Evolutionary conservation across 192 early-diverging fungal species (phyloP), one percentile per base, ranked within the genome.

Genomic region (Coemansia sp.): DNA sequence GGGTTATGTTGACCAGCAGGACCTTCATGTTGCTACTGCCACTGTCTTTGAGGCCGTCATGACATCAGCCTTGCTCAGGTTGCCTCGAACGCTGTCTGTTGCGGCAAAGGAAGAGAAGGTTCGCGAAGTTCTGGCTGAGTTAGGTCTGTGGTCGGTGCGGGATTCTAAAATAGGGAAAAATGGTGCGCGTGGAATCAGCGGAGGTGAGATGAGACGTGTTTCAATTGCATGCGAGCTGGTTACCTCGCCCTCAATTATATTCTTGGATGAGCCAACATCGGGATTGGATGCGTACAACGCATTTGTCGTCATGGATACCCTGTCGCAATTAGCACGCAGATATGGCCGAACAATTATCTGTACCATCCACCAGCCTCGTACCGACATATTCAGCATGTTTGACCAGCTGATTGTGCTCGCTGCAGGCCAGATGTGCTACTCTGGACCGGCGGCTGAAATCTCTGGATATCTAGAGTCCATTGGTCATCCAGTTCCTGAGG

Each of bases 351-450:
- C 88, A 2, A 88, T 98, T 13, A 86, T 98, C 16, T 92, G 93
- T 63, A 98, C 96, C 11, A 98, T 98, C 44, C 96, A 98, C 75
- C 96, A 98, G 72, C 96, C 96, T 15, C 87, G 96, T 22, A 91
- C 91, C 2, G 94, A 98, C 61, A 95, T 98, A 41, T 94, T 94
- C 67, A 89, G 90, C 22, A 81, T 96, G 68, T 98, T 98, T 86
- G 95, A 98, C 78, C 87, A 93, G 59, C 79, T 96, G 6, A 84
- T 98, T 15, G 77, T 98, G 24, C 68, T 98, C 18, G 93, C 93
- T 27, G 91, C 91, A 41, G 95, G 95, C 1, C 78, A 90, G 68
- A 79, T 93, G 70, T 88, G 96, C 36, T 96, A 94, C 72, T 96
- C 93, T 16, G 96, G 96, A 3, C 89, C 91, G 44, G 90, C 91